A percentile compares a stretch with the other conserved stretches of the same genome.
Conservation (phyloP, 345 rosid genomes). For the Brassica juncea region DNA sequence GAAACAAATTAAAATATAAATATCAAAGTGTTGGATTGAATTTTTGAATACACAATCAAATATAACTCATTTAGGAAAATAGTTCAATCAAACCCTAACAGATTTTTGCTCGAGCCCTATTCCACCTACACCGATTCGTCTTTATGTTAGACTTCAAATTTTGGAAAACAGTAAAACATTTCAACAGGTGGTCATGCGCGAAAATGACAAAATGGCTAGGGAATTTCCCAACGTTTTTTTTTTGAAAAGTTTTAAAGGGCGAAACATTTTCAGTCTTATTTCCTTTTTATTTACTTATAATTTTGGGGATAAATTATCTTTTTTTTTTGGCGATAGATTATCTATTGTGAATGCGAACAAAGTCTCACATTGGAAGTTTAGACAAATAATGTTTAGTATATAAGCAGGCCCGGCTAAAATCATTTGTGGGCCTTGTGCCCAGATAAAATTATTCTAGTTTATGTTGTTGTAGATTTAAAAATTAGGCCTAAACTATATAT, state of each 20-base stretch:
- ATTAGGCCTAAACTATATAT: too few relatives aligned
- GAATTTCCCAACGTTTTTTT: too few relatives aligned
- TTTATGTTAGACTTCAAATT: neutral
- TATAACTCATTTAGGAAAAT: neutral
- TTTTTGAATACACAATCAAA: neutral
- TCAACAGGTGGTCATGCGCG: slow-evolving; percentile 10
- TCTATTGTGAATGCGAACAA: too few relatives aligned
- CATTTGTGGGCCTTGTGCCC: too few relatives aligned
- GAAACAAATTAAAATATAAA: neutral
- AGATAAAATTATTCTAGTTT: too few relatives aligned
- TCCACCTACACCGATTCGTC: slow-evolving; percentile 3
- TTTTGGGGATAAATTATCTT: neutral
- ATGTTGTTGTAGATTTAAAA: too few relatives aligned
- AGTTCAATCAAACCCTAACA: neutral
- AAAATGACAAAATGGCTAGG: neutral
- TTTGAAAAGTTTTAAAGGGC: neutral
- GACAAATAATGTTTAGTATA: too few relatives aligned
- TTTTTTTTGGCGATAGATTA: too few relatives aligned
- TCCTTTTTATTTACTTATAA: neutral
- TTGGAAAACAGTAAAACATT: neutral
- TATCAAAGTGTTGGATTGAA: neutral
- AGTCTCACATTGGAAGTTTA: too few relatives aligned
- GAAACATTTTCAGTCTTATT: neutral
- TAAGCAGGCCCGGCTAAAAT: too few relatives aligned
- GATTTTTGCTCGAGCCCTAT: neutral